Conservation (phyloP, 345 rosid species). For the Dipteronia sinensis region DNA sequence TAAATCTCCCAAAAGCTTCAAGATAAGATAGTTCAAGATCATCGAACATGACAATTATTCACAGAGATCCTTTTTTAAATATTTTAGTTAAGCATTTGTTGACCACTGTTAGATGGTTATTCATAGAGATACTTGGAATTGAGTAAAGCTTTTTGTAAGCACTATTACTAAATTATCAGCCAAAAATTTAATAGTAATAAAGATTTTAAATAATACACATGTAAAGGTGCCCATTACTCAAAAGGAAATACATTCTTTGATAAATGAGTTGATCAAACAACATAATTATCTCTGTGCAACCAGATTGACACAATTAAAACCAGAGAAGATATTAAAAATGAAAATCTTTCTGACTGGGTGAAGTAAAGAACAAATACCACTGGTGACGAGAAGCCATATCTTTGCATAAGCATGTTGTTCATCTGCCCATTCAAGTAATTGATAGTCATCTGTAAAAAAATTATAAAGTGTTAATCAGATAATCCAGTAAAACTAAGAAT, state of each 20-base stretch:
- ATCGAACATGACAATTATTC: not conserved
- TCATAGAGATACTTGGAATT: not conserved
- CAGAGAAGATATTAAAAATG: not conserved
- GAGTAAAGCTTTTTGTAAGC: not conserved
- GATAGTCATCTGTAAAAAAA: conserved; percentile 68
- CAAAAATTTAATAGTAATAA: not conserved
- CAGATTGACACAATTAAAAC: conserved; percentile 1
- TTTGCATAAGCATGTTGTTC: conserved; percentile 72
- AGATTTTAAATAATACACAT: not conserved
- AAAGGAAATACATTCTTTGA: not conserved
- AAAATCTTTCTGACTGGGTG: not conserved
- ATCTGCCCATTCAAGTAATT: conserved; percentile 69
- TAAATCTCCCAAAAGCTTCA: not conserved
- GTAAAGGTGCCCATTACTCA: not conserved
- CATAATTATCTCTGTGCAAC: not conserved
- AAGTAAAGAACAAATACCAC: conserved; percentile 52
- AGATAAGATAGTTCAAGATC: not conserved
- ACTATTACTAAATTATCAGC: not conserved
- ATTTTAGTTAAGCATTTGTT: not conserved
- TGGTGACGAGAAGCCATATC: conserved; percentile 90
- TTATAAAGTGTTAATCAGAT: not conserved
- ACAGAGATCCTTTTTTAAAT: not conserved
- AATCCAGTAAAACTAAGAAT: not conserved
- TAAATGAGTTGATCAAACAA: not conserved
- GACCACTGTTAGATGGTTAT: not conserved